These are phyloP conservation scores for Penicillium sclerotiorum DNA, from an alignment of 2,329 filamentous ascomycete species.

Conservation along the genomic window DNA sequence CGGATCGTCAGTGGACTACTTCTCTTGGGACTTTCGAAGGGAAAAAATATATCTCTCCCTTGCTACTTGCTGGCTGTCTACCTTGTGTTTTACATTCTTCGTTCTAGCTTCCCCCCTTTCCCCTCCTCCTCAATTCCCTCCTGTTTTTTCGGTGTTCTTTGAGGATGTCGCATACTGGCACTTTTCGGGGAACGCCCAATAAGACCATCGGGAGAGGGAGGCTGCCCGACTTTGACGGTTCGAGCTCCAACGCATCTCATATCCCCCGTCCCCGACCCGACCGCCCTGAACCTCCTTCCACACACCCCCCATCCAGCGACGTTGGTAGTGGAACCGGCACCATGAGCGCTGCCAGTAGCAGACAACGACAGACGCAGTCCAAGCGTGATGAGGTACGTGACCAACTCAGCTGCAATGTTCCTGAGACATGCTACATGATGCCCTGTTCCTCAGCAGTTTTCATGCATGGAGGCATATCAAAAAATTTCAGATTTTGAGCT, in stretches of 20 bases:
- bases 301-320: slow-evolving; percentile 36
- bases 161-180: slow-evolving; percentile 63
- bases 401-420: slow-evolving; percentile 6
- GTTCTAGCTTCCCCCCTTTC: slow-evolving; percentile 12
- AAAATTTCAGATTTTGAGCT: too few species aligned
- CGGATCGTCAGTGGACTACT: slow-evolving; percentile 28
- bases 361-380: slow-evolving; percentile 90
- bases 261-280: slow-evolving; percentile 67
- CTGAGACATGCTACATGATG: background rate
- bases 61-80: slow-evolving; percentile 19
- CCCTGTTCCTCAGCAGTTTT: background rate
- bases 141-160: slow-evolving; percentile 18
- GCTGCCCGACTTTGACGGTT: slow-evolving; percentile 55
- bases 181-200: slow-evolving; percentile 60
- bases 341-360: slow-evolving; percentile 84
- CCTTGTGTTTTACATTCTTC: slow-evolving; percentile 19
- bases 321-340: slow-evolving; percentile 63
- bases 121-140: slow-evolving; percentile 12
- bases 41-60: slow-evolving; percentile 15
- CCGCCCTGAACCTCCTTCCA: slow-evolving; percentile 54
- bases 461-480: background rate
- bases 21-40: slow-evolving; percentile 19
- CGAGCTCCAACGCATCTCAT: slow-evolving; percentile 55
- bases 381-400: slow-evolving; percentile 92
- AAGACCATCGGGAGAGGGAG: slow-evolving; percentile 57